These are phyloP conservation scores for Chenopodium album DNA, from an alignment of 148 eudicot genomes.

Conservation along the genomic window DNA sequence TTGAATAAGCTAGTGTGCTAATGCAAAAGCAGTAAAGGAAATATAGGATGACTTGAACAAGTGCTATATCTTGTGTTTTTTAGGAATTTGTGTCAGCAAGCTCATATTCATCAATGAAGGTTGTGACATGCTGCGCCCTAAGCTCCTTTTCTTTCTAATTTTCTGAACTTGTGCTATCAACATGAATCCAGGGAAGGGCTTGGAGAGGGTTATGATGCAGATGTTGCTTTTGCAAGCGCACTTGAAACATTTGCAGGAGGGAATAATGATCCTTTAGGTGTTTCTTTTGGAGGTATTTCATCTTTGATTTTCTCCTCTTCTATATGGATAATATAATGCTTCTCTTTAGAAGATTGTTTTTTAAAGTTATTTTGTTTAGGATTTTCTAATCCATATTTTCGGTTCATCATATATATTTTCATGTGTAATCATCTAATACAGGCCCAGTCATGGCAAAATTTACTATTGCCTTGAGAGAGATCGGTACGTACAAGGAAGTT, in stretches of 20 bases:
- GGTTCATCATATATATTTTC: neutral
- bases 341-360: conserved; percentile 2
- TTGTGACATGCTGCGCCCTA: neutral
- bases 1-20: neutral
- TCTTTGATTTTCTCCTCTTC: conserved; percentile 1
- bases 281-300: conserved; percentile 73
- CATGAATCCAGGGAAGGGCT: conserved; percentile 76
- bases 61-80: conserved; percentile 5
- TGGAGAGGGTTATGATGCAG: conserved; percentile 86
- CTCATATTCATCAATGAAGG: neutral
- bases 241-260: conserved; percentile 81
- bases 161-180: conserved; percentile 14
- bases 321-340: conserved; percentile 1
- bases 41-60: neutral
- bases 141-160: conserved; percentile 6
- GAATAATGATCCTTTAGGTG: conserved; percentile 66
- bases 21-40: no score
- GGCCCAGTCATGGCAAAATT: conserved; percentile 89
- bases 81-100: neutral
- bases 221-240: conserved; percentile 74
- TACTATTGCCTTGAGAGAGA: conserved; percentile 75
- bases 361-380: neutral
- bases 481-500: conserved; percentile 88
- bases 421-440: conserved; percentile 25
- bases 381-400: neutral